These are phyloP conservation scores for Calcarisporium arbuscula DNA, from an alignment of 2,329 filamentous ascomycete species.

Conservation along the genomic window DNA sequence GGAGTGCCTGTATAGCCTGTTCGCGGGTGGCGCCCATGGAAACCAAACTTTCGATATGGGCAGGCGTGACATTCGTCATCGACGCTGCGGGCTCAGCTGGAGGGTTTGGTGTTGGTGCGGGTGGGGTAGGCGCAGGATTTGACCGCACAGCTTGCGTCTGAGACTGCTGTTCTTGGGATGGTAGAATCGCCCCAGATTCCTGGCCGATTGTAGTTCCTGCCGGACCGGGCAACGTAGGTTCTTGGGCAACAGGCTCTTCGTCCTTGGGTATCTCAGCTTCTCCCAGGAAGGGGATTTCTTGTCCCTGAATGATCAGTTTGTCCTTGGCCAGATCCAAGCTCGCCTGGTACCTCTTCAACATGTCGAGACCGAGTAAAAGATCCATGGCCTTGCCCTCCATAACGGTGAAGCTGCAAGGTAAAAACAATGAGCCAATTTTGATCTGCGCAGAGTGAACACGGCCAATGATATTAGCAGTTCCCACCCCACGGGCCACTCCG, in stretches of 20 bases:
- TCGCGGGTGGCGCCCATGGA: constrained; percentile 71
- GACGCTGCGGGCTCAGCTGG: constrained; percentile 20
- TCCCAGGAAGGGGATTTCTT: constrained; percentile 82
- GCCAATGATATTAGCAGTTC: constrained; percentile 88
- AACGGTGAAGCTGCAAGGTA: constrained; percentile 95
- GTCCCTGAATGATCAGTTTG: constrained; percentile 79
- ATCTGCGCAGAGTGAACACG: constrained; percentile 94
- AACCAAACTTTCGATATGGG: constrained; percentile 69
- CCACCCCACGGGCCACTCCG: constrained; percentile 87
- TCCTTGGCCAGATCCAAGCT: constrained; percentile 82
- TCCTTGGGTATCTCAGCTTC: constrained; percentile 93
- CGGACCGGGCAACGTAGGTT: constrained; percentile 79
- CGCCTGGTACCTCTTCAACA: constrained; percentile 94
- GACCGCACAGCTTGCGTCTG: constrained; percentile 9
- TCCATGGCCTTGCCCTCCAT: constrained; percentile 99
- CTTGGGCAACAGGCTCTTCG: constrained; percentile 64
- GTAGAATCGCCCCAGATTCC: constrained; percentile 66
- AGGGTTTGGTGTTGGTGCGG: constrained; percentile 19
- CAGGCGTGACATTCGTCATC: constrained; percentile 42
- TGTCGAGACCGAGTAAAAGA: constrained; percentile 86
- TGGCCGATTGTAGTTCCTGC: constrained; percentile 86
- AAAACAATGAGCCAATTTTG: constrained; percentile 78
- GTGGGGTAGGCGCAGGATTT: constrained; percentile 11
- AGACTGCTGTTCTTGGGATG: constrained; percentile 16
- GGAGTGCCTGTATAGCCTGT: constrained; percentile 72